Base-by-base conservation (phyloP, 345 rosid genomes). In the Dovyalis caffra region DNA sequence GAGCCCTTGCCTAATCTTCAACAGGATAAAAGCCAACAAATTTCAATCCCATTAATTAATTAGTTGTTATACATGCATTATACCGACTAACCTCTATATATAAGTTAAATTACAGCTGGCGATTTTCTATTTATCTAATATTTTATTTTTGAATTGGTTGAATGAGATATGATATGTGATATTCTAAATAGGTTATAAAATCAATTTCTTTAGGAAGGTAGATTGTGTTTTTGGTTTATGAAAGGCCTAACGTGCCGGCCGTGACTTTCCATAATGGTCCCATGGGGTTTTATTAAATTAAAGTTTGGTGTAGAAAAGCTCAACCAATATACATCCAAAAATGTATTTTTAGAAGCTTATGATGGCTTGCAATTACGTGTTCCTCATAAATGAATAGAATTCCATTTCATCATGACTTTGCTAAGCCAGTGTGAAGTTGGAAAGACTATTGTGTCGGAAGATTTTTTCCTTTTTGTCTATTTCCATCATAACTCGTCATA, bases 271-370 rank as follows among this genome's bases (percentile, higher is more conserved):
- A 2, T 25, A 47, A 23, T 68, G 74, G 67, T 1, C 80, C 74
- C 66, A 8, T 11, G 1, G 1, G 3, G 6, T 9, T 12, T 64
- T 80, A 77, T 31, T 71, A 64, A 76, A 72, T 29, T 47, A 38
- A 31, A 71, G 77, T 85, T 82, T 75, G 80, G 85, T 79, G 28
- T 71, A 66, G 6, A 6, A 66, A 74, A 43, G 71, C 29, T 72
- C 78, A 28, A 56, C 76, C 10, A 51, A 58, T 56, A 10, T 56
- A 2, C n/a, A 15, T 47, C 53, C 68, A 45, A 57, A 20, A 29
- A 9, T 0, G 38, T 10, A 18, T 61, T 68, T n/a, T 73, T 68
- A 74, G 57, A 63, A 37, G 15, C 51, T 64, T 63, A 23, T 40
- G 20, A 74, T 21, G 56, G n/a, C n/a, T 51, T 7, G 57, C 49